Percentiles rank a stretch among this genome's conserved stretches.
phyloP scores from a whole-genome alignment of 257 asterid genomes.

The Echium plantagineum region DNA sequence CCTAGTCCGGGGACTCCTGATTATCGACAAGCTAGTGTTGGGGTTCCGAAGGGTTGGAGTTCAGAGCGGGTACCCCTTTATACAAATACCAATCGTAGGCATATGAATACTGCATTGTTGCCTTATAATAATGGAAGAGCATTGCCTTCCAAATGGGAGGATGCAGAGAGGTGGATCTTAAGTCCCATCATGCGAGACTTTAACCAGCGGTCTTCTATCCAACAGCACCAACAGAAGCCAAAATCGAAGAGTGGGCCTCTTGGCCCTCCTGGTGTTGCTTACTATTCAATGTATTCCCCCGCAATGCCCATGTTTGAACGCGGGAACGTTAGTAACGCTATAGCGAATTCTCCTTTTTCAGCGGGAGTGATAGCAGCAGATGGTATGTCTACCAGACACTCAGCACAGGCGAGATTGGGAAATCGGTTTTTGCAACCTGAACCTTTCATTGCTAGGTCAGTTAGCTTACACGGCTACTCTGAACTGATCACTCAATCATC shows the following conservation, averaged over 20 bases:
- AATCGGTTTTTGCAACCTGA: slow-evolving; percentile 13
- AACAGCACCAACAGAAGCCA: slow-evolving; percentile 42
- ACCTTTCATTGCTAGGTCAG: slow-evolving; percentile 14
- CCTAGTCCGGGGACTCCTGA: slow-evolving; percentile 93
- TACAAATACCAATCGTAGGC: slow-evolving; percentile 29
- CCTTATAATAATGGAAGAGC: slow-evolving; percentile 74
- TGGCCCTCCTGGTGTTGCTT: slow-evolving; percentile 43
- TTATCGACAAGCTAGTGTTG: slow-evolving; percentile 35
- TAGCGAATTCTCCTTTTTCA: slow-evolving; percentile 30
- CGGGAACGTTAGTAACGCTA: slow-evolving; percentile 18
- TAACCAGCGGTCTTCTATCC: slow-evolving; percentile 17
- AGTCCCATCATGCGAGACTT: slow-evolving; percentile 65
- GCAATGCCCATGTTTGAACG: slow-evolving; percentile 22
- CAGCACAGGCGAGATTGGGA: slow-evolving; percentile 10
- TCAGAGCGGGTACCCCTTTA: slow-evolving; percentile 66
- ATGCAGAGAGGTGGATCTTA: slow-evolving; percentile 95
- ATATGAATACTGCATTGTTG: slow-evolving; percentile 44
- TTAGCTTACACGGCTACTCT: slow-evolving; percentile 19
- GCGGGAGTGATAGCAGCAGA: slow-evolving; percentile 40
- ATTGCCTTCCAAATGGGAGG: slow-evolving; percentile 95
- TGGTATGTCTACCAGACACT: slow-evolving; percentile 30
- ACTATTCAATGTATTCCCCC: slow-evolving; percentile 39
- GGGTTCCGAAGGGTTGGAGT: slow-evolving; percentile 60
- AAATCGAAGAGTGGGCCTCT: slow-evolving; percentile 91
- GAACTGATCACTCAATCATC: slow-evolving; percentile 23